Evolutionary conservation across 1,284 basidiomycete genomes (phyloP).

Genomic region (Xanthoconium separans): DNA sequence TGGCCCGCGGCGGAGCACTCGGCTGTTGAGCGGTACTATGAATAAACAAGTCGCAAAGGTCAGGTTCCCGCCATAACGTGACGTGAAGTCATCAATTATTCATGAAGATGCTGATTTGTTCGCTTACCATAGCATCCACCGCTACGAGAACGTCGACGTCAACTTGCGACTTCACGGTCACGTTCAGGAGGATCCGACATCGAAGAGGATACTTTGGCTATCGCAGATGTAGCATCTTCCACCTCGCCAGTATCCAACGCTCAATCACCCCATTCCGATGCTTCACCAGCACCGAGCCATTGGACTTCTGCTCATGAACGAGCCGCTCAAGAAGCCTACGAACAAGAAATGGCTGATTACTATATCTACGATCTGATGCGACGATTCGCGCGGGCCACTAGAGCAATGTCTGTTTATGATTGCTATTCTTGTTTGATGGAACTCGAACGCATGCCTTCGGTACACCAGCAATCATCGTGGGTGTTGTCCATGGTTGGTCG

Average conservation of each 20-base stretch:
- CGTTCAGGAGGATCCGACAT: constrained; percentile 65
- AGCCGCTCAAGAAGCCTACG: constrained; percentile 68
- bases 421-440: constrained; percentile 72
- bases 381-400: constrained; percentile 75
- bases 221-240: constrained; percentile 50
- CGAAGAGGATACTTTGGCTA: constrained; percentile 55
- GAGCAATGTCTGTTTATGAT: constrained; percentile 73
- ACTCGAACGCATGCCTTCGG: constrained; percentile 73
- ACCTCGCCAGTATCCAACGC: constrained; percentile 60
- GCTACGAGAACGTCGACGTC: constrained; percentile 60
- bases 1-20: constrained; percentile 64
- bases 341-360: constrained; percentile 72
- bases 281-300: constrained; percentile 53
- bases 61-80: constrained; percentile 4
- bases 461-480: constrained; percentile 73
- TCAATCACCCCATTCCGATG: constrained; percentile 60
- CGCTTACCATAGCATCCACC: constrained; percentile 38
- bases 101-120: constrained; percentile 13
- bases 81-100: neutral
- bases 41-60: constrained; percentile 49
- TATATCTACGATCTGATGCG: constrained; percentile 82
- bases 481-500: constrained; percentile 80
- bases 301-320: constrained; percentile 63
- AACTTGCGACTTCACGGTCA: constrained; percentile 48
- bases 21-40: constrained; percentile 55